Conservation (phyloP, 371 early-diverging fungal genomes). For the Mortierella sp. region DNA sequence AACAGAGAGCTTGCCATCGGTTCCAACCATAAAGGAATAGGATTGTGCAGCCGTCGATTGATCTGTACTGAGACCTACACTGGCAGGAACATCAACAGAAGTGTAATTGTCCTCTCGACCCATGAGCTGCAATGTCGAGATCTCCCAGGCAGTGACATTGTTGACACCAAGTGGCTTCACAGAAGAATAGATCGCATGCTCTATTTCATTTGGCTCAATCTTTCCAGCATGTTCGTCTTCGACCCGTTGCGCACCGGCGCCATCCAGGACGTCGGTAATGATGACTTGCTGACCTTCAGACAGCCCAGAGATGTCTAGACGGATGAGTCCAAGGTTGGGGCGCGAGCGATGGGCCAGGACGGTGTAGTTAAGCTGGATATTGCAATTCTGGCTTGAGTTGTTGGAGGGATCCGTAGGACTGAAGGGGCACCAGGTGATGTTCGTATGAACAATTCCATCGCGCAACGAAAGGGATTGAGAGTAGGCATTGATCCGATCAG, state of each 20-base stretch:
- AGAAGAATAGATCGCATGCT: slow-evolving; percentile 32
- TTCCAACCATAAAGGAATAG: slow-evolving; percentile 17
- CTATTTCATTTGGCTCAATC: slow-evolving; percentile 18
- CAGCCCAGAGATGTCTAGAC: slow-evolving; percentile 38
- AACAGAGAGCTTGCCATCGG: slow-evolving; percentile 15
- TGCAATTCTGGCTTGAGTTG: not conserved
- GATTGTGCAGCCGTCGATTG: slow-evolving; percentile 35
- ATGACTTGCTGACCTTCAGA: slow-evolving; percentile 30
- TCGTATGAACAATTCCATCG: slow-evolving; percentile 38
- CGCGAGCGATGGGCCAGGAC: slow-evolving; percentile 45
- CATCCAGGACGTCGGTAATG: slow-evolving; percentile 44
- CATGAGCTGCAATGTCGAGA: slow-evolving; percentile 27
- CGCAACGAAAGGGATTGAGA: slow-evolving; percentile 41
- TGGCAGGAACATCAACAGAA: slow-evolving; percentile 21
- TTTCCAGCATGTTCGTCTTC: slow-evolving; percentile 34
- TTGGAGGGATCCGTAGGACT: not conserved
- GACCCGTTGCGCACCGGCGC: slow-evolving; percentile 42
- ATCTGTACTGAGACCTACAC: slow-evolving; percentile 30
- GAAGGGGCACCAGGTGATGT: slow-evolving; percentile 37
- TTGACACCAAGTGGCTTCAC: slow-evolving; percentile 28
- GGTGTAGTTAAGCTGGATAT: slow-evolving; percentile 29
- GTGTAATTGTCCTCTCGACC: slow-evolving; percentile 6
- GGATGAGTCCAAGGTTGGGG: slow-evolving; percentile 42
- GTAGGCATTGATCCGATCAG: slow-evolving; percentile 30
- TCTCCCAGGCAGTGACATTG: slow-evolving; percentile 48